Conservation (phyloP, 1,284 basidiomycete genomes). For the Marasmius fiardii region DNA sequence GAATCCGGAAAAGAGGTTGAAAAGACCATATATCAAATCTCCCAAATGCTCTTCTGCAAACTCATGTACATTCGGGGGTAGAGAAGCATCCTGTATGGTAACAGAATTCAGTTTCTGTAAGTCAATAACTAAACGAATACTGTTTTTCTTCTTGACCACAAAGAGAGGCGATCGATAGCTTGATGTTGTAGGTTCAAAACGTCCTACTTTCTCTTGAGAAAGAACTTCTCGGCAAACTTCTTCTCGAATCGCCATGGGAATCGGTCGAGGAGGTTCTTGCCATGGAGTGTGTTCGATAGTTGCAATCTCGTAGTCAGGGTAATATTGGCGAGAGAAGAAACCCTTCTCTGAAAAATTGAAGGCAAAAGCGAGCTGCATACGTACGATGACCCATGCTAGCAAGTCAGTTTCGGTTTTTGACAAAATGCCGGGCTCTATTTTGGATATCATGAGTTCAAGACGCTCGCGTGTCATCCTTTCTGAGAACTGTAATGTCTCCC, state of each 20-base stretch:
- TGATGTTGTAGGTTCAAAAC: too few relatives aligned
- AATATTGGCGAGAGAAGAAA: constrained; percentile 26
- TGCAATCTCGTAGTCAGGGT: constrained; percentile 30
- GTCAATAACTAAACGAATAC: constrained; percentile 26
- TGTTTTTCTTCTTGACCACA: constrained; percentile 29
- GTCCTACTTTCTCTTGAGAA: neutral
- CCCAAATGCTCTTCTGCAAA: constrained; percentile 30
- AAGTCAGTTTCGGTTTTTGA: constrained; percentile 8
- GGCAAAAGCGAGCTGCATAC: constrained; percentile 18
- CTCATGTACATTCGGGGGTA: constrained; percentile 26
- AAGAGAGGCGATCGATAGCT: constrained; percentile 30
- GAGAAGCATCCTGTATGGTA: constrained; percentile 24
- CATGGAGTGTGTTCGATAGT: too few relatives aligned
- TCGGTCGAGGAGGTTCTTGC: too few relatives aligned
- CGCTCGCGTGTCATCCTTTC: constrained; percentile 16
- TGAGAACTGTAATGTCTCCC: constrained; percentile 2
- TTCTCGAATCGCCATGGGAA: neutral
- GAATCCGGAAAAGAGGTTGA: constrained; percentile 21
- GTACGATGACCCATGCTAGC: constrained; percentile 22
- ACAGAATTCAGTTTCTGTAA: constrained; percentile 30
- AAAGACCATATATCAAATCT: constrained; percentile 20
- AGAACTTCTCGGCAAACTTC: neutral
- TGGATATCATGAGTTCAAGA: constrained; percentile 15
- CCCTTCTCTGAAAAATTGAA: constrained; percentile 27
- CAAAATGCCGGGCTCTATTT: constrained; percentile 16